Base-by-base conservation (phyloP, 805 yeast genomes). In the Candida montana region DNA sequence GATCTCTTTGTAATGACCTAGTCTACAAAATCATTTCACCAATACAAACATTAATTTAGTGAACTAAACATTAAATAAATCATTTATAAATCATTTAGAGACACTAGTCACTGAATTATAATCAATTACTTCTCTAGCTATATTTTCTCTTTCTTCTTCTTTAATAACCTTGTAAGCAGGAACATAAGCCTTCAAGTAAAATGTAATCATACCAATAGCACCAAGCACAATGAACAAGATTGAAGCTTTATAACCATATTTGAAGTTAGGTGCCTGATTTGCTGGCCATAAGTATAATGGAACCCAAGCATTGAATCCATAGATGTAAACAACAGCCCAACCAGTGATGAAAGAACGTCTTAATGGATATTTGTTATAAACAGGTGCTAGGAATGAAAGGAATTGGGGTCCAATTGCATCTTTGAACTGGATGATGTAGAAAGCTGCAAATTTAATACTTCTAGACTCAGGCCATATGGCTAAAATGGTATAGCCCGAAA, bases 261-360 rank as follows among this genome's bases (percentile, higher is more conserved):
- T 55, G 53, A 50, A 69, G 18, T 67, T 50, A 7, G 74, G 74
- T 2, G 71, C 66, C 42, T 68, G 70, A 10, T 59, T 63, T 1
- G 74, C 68, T 37, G 64, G 64, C 73, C 73, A 69, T 13, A 69
- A 68, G 39, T 64, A 51, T 10, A 42, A 55, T 0, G 69, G 52
- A 40, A 64, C 59, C 67, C 71, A 69, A 1, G 74, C 73, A n/a
- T 69, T 66, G 10, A 68, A 61, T 13, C 65, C 61, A 48, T 69
- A 71, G 9, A 72, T 69, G 34, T 67, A 44, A 12, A 63, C 63
- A 47, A 68, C 68, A 64, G 67, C 64, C 11, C 59, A 47, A 15
- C 68, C 69, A 39, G 68, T 59, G 19, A 63, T 62, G 27, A 67
- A 63, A 5, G 70, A 62, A 43, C 73, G 52, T 41, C 62, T 62